Percentiles rank a stretch among this genome's conserved stretches.
phyloP scores from a whole-genome alignment of 768 basidiomycete species.

The Mycena pura region DNA sequence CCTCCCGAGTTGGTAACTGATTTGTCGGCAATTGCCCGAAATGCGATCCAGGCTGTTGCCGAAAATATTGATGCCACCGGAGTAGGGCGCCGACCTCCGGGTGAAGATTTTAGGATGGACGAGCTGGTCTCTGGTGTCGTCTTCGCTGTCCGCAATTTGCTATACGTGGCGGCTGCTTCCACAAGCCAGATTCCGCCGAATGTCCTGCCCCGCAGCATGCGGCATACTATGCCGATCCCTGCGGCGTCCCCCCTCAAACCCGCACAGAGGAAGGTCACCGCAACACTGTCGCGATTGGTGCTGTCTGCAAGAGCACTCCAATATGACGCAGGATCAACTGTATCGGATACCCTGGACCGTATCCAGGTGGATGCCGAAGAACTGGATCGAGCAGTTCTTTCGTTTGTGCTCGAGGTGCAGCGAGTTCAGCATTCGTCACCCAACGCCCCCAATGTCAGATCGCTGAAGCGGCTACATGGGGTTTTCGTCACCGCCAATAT shows the following conservation, averaged over 20 bases:
- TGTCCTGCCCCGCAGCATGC: conserved; percentile 56
- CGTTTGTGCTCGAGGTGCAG: conserved; percentile 77
- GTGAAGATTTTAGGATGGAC: conserved; percentile 67
- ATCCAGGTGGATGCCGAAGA: conserved; percentile 81
- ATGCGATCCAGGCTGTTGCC: conserved; percentile 67
- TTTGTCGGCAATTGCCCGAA: conserved; percentile 62
- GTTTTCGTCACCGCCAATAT: conserved; percentile 67
- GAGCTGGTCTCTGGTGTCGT: conserved; percentile 68
- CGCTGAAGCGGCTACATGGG: conserved; percentile 64
- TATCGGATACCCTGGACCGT: conserved; percentile 68
- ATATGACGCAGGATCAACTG: conserved; percentile 72
- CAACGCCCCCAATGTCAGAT: conserved; percentile 35
- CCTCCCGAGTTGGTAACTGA: conserved; percentile 66
- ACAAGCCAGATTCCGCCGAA: conserved; percentile 66
- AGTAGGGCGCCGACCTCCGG: conserved; percentile 48
- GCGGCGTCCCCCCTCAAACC: conserved; percentile 72
- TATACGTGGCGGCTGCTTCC: conserved; percentile 70
- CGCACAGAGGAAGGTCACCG: conserved; percentile 84
- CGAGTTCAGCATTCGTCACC: conserved; percentile 50
- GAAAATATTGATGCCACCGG: conserved; percentile 60
- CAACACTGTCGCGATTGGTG: conserved; percentile 88
- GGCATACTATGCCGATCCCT: conserved; percentile 50
- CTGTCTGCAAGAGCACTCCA: conserved; percentile 90
- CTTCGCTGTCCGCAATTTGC: conserved; percentile 75
- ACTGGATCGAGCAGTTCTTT: conserved; percentile 71